phyloP scores from a whole-genome alignment of 2,329 filamentous ascomycete species.

The Paraphaeosphaeria sporulosa region DNA sequence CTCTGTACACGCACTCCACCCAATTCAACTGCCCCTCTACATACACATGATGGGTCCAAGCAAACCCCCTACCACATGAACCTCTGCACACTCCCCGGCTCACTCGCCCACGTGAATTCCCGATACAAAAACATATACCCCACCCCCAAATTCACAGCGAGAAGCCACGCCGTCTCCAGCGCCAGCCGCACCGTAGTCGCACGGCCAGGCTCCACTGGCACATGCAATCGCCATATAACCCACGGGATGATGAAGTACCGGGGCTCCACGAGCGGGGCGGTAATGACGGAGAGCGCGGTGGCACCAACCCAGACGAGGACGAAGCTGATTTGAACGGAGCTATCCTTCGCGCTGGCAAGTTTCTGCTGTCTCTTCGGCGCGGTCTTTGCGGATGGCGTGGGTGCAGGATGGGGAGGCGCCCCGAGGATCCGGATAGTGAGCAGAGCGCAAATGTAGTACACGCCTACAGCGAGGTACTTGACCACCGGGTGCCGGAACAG shows the following conservation, averaged over 20 bases:
- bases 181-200: conserved; percentile 55
- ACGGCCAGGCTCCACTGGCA: conserved; percentile 57
- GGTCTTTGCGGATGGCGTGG: not conserved
- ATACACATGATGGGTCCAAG: not conserved
- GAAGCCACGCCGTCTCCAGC: conserved; percentile 74
- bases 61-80: conserved; percentile 69
- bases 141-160: conserved; percentile 69
- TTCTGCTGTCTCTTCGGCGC: conserved; percentile 10
- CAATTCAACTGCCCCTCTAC: no score
- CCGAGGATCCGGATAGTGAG: conserved; percentile 70
- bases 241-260: conserved; percentile 96
- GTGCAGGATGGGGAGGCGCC: conserved; percentile 8
- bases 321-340: conserved; percentile 52
- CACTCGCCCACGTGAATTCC: conserved; percentile 72
- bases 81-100: conserved; percentile 69
- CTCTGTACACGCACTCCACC: no score
- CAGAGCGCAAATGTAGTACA: conserved; percentile 77
- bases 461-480: conserved; percentile 71
- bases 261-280: conserved; percentile 91
- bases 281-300: conserved; percentile 79
- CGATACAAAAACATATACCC: conserved; percentile 74
- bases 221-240: conserved; percentile 87
- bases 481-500: conserved; percentile 71
- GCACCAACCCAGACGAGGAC: conserved; percentile 70
- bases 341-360: conserved; percentile 3